phyloP scores from a whole-genome alignment of 108 stramenopile genomes.

The Cyclotella choctawhatcheeana region DNA sequence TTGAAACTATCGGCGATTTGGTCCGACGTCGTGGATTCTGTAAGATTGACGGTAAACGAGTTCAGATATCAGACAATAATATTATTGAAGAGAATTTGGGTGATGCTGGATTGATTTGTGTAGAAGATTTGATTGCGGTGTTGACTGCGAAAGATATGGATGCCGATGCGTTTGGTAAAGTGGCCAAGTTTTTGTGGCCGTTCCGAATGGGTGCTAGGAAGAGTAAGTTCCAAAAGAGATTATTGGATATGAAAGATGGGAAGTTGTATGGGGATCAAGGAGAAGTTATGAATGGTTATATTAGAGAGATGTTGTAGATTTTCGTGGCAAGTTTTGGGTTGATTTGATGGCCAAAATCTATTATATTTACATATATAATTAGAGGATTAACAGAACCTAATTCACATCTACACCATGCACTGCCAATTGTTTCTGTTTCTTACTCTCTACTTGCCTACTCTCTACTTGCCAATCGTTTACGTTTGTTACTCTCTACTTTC shows the following conservation, averaged over 20 bases:
- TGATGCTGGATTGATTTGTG: constrained; percentile 77
- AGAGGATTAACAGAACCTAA: too few species aligned
- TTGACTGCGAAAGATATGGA: constrained; percentile 48
- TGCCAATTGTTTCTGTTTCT: too few species aligned
- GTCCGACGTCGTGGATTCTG: constrained; percentile 77
- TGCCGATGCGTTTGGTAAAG: constrained; percentile 44
- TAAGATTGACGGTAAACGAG: constrained; percentile 67
- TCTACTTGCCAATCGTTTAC: too few species aligned
- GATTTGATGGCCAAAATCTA: neutral
- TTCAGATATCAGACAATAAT: constrained; percentile 84
- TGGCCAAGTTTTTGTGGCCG: constrained; percentile 76
- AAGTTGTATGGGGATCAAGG: constrained; percentile 89
- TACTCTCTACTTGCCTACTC: too few species aligned
- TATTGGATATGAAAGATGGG: constrained; percentile 73
- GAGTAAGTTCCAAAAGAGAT: constrained; percentile 79
- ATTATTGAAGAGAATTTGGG: constrained; percentile 81
- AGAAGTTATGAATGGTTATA: constrained; percentile 82
- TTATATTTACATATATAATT: too few species aligned
- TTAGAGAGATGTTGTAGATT: constrained; percentile 81
- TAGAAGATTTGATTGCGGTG: constrained; percentile 89
- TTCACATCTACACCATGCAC: too few species aligned
- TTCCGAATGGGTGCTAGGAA: constrained; percentile 74
- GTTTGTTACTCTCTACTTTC: too few species aligned
- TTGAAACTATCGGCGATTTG: constrained; percentile 75
- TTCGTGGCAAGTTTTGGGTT: neutral